phyloP scores from a whole-genome alignment of 2,329 filamentous ascomycete genomes.

The Colletotrichum navitas region DNA sequence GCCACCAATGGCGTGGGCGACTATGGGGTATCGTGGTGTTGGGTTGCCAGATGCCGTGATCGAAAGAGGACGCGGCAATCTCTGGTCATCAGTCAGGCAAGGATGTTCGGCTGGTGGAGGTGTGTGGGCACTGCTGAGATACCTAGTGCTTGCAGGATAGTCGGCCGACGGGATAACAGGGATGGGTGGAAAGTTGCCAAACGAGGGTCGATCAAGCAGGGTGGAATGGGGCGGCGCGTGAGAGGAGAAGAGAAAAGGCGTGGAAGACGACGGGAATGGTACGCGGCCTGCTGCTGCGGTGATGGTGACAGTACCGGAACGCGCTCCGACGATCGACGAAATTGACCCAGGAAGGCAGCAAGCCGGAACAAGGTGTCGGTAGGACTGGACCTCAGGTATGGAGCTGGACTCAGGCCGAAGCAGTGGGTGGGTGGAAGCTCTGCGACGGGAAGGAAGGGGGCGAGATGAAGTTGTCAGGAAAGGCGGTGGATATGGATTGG shows the following conservation, averaged over 20 bases:
- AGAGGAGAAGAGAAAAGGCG: neutral
- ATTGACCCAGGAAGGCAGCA: constrained; percentile 3
- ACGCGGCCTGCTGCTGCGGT: neutral
- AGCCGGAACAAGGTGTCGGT: neutral
- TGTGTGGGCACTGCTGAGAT: constrained; percentile 30
- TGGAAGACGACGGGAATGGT: neutral
- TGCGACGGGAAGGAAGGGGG: constrained; percentile 4
- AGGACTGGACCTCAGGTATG: neutral
- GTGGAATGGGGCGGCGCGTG: neutral
- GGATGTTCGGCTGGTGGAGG: constrained; percentile 31
- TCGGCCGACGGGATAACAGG: constrained; percentile 26
- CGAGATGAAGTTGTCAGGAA: constrained; percentile 13
- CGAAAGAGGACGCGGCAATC: constrained; percentile 13
- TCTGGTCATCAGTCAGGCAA: constrained; percentile 22
- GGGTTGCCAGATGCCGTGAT: constrained; percentile 23
- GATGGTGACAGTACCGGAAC: constrained; percentile 16
- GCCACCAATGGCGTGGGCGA: constrained; percentile 13
- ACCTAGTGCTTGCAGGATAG: constrained; percentile 25
- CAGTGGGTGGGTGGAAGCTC: neutral
- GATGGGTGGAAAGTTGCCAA: constrained; percentile 22
- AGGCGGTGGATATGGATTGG: neutral
- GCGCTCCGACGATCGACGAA: constrained; percentile 26
- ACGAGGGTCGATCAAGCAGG: constrained; percentile 19
- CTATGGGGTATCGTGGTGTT: constrained; percentile 11
- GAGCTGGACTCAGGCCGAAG: constrained; percentile 17